Conservation (phyloP, 257 asterid genomes). For the Lithospermum erythrorhizon region DNA sequence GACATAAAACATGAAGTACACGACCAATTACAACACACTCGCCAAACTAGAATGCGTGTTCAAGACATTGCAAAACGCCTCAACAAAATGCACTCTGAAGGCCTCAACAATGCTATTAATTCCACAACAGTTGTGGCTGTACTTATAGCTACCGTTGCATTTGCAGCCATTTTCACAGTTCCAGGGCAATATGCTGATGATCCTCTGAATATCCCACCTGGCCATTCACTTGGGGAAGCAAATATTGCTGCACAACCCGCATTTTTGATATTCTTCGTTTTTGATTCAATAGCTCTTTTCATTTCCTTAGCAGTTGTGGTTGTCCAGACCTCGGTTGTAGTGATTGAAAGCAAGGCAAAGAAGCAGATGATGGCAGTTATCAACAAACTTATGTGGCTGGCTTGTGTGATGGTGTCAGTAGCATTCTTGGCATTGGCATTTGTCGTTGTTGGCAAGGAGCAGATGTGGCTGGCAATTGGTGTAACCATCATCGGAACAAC, state of each 20-base stretch:
- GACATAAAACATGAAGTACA: slow-evolving; percentile 47
- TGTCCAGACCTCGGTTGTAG: slow-evolving; percentile 41
- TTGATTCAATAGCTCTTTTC: slow-evolving; percentile 39
- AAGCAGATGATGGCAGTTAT: slow-evolving; percentile 49
- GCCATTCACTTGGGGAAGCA: slow-evolving; percentile 38
- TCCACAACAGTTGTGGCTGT: slow-evolving; percentile 46
- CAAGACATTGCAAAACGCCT: slow-evolving; percentile 40
- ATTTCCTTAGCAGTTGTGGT: slow-evolving; percentile 45
- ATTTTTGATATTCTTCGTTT: slow-evolving; percentile 30
- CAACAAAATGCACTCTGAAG: slow-evolving; percentile 40
- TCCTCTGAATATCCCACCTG: slow-evolving; percentile 23
- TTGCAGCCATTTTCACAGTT: slow-evolving; percentile 38
- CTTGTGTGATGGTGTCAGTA: slow-evolving; percentile 35
- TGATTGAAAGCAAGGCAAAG: slow-evolving; percentile 42
- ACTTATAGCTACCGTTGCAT: slow-evolving; percentile 42
- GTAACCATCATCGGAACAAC: slow-evolving; percentile 40
- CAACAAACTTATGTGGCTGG: slow-evolving; percentile 49
- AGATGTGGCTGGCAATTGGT: slow-evolving; percentile 35
- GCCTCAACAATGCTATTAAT: slow-evolving; percentile 44
- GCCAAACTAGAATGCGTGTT: slow-evolving; percentile 32
- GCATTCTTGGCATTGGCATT: slow-evolving; percentile 35
- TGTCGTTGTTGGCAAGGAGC: slow-evolving; percentile 32
- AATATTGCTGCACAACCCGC: slow-evolving; percentile 28
- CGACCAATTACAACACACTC: slow-evolving; percentile 32
- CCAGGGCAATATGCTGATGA: slow-evolving; percentile 39